Conservation (phyloP, 2,329 filamentous ascomycete genomes). For the Zasmidium angulare region DNA sequence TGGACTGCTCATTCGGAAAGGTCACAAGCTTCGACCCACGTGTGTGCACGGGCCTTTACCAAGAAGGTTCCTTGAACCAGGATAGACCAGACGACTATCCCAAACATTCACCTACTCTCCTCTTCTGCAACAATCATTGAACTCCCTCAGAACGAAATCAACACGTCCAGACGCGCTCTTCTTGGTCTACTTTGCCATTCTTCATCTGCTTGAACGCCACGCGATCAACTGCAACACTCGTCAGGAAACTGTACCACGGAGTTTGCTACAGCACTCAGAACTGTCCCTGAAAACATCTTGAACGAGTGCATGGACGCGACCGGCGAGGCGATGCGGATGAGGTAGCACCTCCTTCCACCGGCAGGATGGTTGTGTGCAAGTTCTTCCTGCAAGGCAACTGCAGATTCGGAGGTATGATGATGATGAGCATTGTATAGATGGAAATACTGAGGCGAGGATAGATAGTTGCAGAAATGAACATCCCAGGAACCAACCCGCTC, state of each 20-base stretch:
- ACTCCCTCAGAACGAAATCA: not conserved
- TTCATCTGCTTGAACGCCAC: too few relatives aligned
- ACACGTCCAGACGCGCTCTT: not conserved
- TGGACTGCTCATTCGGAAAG: too few relatives aligned
- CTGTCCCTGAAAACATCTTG: not conserved
- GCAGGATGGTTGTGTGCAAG: conserved; percentile 51
- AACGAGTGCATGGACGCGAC: not conserved
- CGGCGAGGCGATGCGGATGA: not conserved
- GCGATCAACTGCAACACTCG: too few relatives aligned
- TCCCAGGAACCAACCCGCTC: conserved; percentile 43
- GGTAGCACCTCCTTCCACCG: not conserved
- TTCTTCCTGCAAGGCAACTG: conserved; percentile 67
- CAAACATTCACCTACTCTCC: too few relatives aligned
- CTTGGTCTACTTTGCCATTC: too few relatives aligned
- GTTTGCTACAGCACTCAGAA: too few relatives aligned
- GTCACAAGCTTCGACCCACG: too few relatives aligned
- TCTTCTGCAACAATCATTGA: not conserved
- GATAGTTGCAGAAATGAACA: conserved; percentile 62
- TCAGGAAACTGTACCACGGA: too few relatives aligned
- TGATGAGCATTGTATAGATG: not conserved
- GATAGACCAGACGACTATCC: too few relatives aligned
- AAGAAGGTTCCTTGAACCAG: too few relatives aligned
- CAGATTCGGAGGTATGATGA: conserved; percentile 59
- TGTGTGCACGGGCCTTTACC: too few relatives aligned
- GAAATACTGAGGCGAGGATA: conserved; percentile 28